Conservation (phyloP, 352 stramenopile species). For the Halophytophthora polymorphica region DNA sequence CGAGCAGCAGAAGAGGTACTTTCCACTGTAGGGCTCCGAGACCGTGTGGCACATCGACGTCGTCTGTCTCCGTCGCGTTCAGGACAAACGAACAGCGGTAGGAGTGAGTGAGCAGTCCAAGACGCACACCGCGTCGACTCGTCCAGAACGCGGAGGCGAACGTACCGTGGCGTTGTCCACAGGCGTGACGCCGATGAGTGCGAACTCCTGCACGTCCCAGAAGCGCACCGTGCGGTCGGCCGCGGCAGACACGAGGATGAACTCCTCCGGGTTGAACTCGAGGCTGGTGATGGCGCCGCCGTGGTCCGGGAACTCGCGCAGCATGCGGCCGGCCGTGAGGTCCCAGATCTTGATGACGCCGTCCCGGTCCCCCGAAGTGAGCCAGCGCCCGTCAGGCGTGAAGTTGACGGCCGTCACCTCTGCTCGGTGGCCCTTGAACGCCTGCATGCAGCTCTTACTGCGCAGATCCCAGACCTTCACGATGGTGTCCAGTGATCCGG, state of each 20-base stretch:
- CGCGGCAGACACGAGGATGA: slow-evolving; percentile 78
- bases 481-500: slow-evolving; percentile 75
- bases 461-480: slow-evolving; percentile 87
- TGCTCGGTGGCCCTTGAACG: slow-evolving; percentile 76
- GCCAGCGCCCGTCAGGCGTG: slow-evolving; percentile 78
- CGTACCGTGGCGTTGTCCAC: slow-evolving; percentile 70
- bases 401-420: slow-evolving; percentile 80
- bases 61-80: slow-evolving; percentile 29
- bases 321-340: slow-evolving; percentile 69
- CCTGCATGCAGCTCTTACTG: slow-evolving; percentile 86
- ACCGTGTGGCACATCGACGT: slow-evolving; percentile 80
- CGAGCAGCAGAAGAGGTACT: slow-evolving; percentile 77
- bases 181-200: slow-evolving; percentile 74
- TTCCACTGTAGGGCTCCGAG: slow-evolving; percentile 69
- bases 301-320: slow-evolving; percentile 76
- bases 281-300: slow-evolving; percentile 71
- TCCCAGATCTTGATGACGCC: slow-evolving; percentile 86
- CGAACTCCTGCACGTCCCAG: slow-evolving; percentile 85
- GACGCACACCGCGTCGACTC: not conserved
- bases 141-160: slow-evolving; percentile 2
- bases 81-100: not conserved
- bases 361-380: slow-evolving; percentile 71
- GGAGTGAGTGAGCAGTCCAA: not conserved
- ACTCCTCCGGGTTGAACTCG: slow-evolving; percentile 86
- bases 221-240: slow-evolving; percentile 78